A percentile compares a stretch with the other conserved stretches of the same genome.
These are phyloP conservation scores for Colletotrichum karsti DNA, from an alignment of 2,329 filamentous ascomycete species.

Conservation along the genomic window DNA sequence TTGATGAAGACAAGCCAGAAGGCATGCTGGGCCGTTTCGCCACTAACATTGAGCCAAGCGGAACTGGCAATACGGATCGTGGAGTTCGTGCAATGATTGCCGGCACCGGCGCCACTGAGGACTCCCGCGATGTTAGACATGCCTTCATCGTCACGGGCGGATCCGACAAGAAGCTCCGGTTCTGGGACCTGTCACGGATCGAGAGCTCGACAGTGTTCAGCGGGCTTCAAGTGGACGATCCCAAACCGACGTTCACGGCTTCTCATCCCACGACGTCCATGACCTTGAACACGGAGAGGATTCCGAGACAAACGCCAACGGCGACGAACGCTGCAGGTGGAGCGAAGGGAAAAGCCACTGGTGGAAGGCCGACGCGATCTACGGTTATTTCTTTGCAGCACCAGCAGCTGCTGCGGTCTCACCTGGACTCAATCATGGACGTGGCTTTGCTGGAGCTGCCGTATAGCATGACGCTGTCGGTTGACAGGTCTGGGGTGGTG, in stretches of 20 bases:
- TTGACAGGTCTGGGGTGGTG: conserved; percentile 87
- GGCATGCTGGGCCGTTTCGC: conserved; percentile 89
- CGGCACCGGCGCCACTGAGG: conserved; percentile 75
- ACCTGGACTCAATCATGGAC: conserved; percentile 88
- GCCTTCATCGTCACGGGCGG: conserved; percentile 89
- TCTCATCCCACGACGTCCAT: conserved; percentile 70
- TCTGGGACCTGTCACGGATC: conserved; percentile 86
- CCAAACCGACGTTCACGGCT: conserved; percentile 76
- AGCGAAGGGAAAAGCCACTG: conserved; percentile 37
- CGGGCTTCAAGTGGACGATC: conserved; percentile 75
- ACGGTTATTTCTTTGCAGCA: conserved; percentile 91
- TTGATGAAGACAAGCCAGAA: conserved; percentile 89
- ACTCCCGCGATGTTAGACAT: conserved; percentile 76
- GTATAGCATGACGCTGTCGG: conserved; percentile 92
- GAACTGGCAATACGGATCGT: conserved; percentile 63
- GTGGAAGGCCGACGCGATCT: conserved; percentile 68
- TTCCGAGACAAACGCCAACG: conserved; percentile 49
- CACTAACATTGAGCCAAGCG: conserved; percentile 72
- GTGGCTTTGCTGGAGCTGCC: conserved; percentile 88
- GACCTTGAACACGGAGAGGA: conserved; percentile 72
- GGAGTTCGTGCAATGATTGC: conserved; percentile 81
- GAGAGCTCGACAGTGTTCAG: conserved; percentile 85
- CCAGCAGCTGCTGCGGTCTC: conserved; percentile 83
- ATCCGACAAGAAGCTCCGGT: conserved; percentile 88
- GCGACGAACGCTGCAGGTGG: conserved; percentile 38